Conservation (phyloP, 2,329 filamentous ascomycete genomes). For the Aspergillus brasiliensis region DNA sequence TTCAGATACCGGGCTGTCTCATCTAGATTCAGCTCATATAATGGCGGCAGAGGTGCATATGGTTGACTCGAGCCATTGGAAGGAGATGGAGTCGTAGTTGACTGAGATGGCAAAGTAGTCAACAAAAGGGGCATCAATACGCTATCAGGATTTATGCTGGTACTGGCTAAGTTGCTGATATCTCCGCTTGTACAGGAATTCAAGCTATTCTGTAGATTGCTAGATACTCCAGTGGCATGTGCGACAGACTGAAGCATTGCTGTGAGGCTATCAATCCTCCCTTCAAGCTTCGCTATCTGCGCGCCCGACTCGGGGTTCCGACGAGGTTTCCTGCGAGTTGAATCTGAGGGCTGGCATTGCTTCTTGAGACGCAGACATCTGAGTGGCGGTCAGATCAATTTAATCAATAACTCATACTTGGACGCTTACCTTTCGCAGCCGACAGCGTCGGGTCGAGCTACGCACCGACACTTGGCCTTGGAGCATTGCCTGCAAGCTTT, state of each 20-base stretch:
- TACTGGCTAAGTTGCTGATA: background rate
- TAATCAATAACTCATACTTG: background rate
- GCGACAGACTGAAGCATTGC: background rate
- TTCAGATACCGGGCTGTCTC: background rate
- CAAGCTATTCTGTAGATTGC: background rate
- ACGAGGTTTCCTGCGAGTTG: background rate
- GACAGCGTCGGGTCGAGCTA: background rate
- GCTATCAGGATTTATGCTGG: too few species aligned
- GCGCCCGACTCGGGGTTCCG: background rate
- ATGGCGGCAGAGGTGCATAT: background rate
- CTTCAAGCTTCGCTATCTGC: background rate
- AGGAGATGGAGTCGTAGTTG: background rate
- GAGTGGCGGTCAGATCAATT: too few species aligned
- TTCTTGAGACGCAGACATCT: constrained; percentile 3
- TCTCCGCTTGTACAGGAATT: background rate
- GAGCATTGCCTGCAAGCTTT: background rate
- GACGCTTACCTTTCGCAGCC: background rate
- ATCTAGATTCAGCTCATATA: background rate
- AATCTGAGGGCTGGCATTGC: background rate
- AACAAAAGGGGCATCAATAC: background rate
- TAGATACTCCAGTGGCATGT: background rate
- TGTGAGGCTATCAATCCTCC: background rate
- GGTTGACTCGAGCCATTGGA: background rate
- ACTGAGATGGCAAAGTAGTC: background rate
- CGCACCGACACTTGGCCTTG: constrained; percentile 2